Evolutionary conservation across 352 stramenopile species (phyloP).

Genomic region (Pythium sukuiense): DNA sequence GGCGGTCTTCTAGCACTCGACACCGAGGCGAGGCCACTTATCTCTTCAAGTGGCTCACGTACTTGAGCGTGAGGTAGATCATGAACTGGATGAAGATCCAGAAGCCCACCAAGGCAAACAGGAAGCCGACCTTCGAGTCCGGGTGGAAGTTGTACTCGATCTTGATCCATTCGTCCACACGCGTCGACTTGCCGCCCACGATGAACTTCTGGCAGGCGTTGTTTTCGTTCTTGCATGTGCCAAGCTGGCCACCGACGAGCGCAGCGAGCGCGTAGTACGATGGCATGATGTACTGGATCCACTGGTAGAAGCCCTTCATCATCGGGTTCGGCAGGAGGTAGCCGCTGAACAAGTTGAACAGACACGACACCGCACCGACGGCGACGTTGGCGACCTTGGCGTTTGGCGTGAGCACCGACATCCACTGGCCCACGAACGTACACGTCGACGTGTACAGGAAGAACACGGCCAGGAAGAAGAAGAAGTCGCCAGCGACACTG

Average conservation of each 20-base stretch:
- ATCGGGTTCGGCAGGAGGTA: conserved; percentile 52
- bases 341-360: conserved; percentile 70
- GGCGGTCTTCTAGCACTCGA: neutral
- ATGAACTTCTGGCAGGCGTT: conserved; percentile 12
- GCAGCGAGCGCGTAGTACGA: conserved; percentile 56
- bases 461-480: conserved; percentile 42
- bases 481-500: conserved; percentile 37
- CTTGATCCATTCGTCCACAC: conserved; percentile 38
- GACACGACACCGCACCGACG: conserved; percentile 58
- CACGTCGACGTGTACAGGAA: conserved; percentile 66
- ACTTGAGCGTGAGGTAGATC: conserved; percentile 69
- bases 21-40: conserved; percentile 24
- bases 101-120: conserved; percentile 48
- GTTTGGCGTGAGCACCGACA: conserved; percentile 69
- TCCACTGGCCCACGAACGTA: conserved; percentile 73
- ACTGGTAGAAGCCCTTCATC: conserved; percentile 69
- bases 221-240: conserved; percentile 33
- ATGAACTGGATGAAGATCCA: conserved; percentile 52
- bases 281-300: conserved; percentile 63
- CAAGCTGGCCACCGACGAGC: conserved; percentile 41
- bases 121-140: conserved; percentile 45
- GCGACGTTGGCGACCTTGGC: conserved; percentile 77
- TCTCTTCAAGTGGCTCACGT: conserved; percentile 70
- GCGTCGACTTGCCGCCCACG: conserved; percentile 21
- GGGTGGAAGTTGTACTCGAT: conserved; percentile 54